These are phyloP conservation scores for Huntiella moniliformis DNA, from an alignment of 2,329 filamentous ascomycete genomes.

Conservation along the genomic window DNA sequence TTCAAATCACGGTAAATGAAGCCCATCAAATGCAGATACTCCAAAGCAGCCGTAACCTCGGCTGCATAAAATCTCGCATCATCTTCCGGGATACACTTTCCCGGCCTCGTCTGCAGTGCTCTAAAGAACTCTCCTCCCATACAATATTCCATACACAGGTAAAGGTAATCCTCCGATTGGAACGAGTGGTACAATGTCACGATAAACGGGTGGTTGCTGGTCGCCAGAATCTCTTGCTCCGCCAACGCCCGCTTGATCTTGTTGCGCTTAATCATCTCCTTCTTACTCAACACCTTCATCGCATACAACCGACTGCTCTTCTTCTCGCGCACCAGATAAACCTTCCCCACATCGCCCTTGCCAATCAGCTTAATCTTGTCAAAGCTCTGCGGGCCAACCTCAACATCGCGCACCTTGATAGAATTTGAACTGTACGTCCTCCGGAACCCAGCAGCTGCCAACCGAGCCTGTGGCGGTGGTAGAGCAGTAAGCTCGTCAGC, in stretches of 20 bases:
- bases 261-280: conserved; percentile 99
- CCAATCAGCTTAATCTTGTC: conserved; percentile 99
- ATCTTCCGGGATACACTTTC: conserved; percentile 93
- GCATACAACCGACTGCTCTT: conserved; percentile 90
- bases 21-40: conserved; percentile 96
- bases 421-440: conserved; percentile 98
- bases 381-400: conserved; percentile 87
- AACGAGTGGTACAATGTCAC: conserved; percentile 98
- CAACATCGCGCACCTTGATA: conserved; percentile 93
- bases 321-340: conserved; percentile 94
- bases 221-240: conserved; percentile 94
- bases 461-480: conserved; percentile 44
- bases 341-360: conserved; percentile 96
- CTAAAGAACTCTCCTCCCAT: conserved; percentile 97
- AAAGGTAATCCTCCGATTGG: conserved; percentile 95
- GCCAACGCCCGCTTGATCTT: conserved; percentile 98
- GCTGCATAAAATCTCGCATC: conserved; percentile 94
- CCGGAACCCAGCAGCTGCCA: conserved; percentile 56
- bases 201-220: conserved; percentile 97
- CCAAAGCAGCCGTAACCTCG: conserved; percentile 86
- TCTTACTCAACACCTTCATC: conserved; percentile 99
- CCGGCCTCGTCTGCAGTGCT: conserved; percentile 84
- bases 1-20: conserved; percentile 98
- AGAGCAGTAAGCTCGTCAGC: conserved; percentile 40
- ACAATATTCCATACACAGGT: conserved; percentile 99